A percentile compares a stretch with the other conserved stretches of the same genome.
These are phyloP conservation scores for Verticillium zaregamsianum DNA, from an alignment of 2,329 filamentous ascomycete species.

Conservation along the genomic window DNA sequence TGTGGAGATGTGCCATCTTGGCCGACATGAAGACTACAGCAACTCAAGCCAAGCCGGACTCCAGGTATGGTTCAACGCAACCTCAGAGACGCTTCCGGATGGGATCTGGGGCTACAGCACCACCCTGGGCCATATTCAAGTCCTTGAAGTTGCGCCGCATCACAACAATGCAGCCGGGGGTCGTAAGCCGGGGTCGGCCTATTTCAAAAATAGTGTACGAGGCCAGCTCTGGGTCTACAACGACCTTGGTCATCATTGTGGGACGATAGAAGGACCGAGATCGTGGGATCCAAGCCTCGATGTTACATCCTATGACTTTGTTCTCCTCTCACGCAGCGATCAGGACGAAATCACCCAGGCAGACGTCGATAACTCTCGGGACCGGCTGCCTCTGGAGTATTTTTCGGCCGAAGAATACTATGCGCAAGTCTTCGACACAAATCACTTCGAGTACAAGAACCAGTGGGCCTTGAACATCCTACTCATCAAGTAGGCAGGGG, in stretches of 20 bases:
- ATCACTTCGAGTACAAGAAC: neutral
- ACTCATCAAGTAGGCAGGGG: neutral
- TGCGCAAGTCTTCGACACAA: constrained; percentile 1
- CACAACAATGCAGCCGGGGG: no score
- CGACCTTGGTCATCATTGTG: neutral
- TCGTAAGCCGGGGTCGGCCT: neutral
- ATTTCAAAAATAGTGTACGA: neutral
- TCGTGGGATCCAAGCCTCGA: neutral
- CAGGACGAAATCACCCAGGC: constrained; percentile 2
- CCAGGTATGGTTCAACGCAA: neutral
- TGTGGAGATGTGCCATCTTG: neutral
- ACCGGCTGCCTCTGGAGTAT: neutral
- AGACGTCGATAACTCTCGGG: neutral
- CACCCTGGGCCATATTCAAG: no score
- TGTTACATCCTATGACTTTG: neutral
- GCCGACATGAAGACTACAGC: neutral
- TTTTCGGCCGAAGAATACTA: neutral
- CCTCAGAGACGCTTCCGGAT: no score
- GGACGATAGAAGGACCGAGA: neutral
- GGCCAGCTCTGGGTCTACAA: neutral
- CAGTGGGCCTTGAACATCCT: constrained; percentile 3
- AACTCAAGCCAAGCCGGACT: neutral
- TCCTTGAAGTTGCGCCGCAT: no score
- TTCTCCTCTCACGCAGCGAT: neutral
- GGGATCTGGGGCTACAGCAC: no score